Evolutionary conservation across 768 basidiomycete genomes (phyloP).

Genomic region (Rickenella mellea): DNA sequence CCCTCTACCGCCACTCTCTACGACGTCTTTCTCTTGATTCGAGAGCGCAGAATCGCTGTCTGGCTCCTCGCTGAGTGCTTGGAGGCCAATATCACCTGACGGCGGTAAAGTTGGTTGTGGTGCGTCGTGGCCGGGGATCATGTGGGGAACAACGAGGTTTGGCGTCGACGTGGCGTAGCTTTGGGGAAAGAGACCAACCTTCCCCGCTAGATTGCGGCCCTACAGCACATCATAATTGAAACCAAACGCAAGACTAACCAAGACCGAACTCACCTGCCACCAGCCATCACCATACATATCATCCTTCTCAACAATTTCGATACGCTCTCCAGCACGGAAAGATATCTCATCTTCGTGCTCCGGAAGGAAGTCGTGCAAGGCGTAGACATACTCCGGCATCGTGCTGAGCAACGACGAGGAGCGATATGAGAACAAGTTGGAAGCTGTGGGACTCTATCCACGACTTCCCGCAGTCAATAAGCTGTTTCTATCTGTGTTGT

Average conservation of each 20-base stretch:
- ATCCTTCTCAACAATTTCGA: slow-evolving; percentile 88
- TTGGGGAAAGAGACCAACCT: slow-evolving; percentile 85
- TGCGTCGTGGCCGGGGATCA: slow-evolving; percentile 5
- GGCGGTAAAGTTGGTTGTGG: slow-evolving; percentile 6
- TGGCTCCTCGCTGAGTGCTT: slow-evolving; percentile 36
- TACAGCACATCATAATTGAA: slow-evolving; percentile 22
- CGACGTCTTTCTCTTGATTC: slow-evolving; percentile 18
- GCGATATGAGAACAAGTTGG: too few species aligned
- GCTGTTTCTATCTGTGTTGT: too few species aligned
- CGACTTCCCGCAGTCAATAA: too few species aligned
- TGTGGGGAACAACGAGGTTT: slow-evolving; percentile 17
- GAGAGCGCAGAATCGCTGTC: slow-evolving; percentile 26
- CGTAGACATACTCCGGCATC: slow-evolving; percentile 83
- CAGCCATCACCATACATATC: slow-evolving; percentile 92
- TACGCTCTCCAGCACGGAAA: slow-evolving; percentile 77
- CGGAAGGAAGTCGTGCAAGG: slow-evolving; percentile 78
- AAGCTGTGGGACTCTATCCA: too few species aligned
- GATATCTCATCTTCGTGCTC: slow-evolving; percentile 92
- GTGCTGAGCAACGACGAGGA: neutral
- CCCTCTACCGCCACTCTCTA: slow-evolving; percentile 13
- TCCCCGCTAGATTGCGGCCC: slow-evolving; percentile 79
- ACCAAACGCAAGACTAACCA: slow-evolving; percentile 3
- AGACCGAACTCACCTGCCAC: slow-evolving; percentile 61
- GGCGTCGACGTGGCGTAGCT: slow-evolving; percentile 69
- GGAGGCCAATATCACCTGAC: slow-evolving; percentile 19